These are phyloP conservation scores for Ustilago hordei DNA, from an alignment of 1,284 basidiomycete species.

Conservation along the genomic window DNA sequence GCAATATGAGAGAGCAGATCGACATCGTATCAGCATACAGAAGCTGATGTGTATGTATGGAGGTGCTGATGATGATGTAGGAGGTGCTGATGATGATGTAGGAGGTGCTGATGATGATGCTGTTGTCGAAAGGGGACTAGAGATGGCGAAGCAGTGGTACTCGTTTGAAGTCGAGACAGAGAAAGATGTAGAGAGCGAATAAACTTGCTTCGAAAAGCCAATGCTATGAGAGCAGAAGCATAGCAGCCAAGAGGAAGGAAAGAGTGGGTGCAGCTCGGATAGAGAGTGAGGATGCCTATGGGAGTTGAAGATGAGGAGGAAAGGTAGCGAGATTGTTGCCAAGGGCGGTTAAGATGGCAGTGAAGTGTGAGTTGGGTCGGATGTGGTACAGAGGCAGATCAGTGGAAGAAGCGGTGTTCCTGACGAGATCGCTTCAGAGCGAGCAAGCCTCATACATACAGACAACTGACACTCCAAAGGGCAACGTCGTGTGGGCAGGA, in stretches of 20 bases:
- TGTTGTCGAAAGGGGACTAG: not conserved
- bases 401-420: conserved; percentile 6
- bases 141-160: not conserved
- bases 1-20: conserved; percentile 16
- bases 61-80: no score
- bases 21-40: conserved; percentile 33
- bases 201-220: conserved; percentile 27
- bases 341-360: not conserved
- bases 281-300: not conserved
- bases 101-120: not conserved
- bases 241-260: conserved; percentile 20
- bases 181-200: conserved; percentile 4
- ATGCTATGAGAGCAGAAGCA: conserved; percentile 37
- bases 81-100: not conserved
- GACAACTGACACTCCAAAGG: not conserved
- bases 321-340: not conserved
- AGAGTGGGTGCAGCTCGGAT: not conserved
- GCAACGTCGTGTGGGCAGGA: not conserved
- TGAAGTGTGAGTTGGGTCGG: conserved; percentile 1
- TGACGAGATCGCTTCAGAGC: conserved; percentile 9
- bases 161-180: not conserved
- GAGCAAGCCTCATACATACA: conserved; percentile 1
- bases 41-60: conserved; percentile 18
- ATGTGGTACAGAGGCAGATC: conserved; percentile 1
- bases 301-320: not conserved